Evolutionary conservation across 441 rosid species (phyloP), one percentile per base, ranked within the genome.

Genomic region (Brassica balearica): DNA sequence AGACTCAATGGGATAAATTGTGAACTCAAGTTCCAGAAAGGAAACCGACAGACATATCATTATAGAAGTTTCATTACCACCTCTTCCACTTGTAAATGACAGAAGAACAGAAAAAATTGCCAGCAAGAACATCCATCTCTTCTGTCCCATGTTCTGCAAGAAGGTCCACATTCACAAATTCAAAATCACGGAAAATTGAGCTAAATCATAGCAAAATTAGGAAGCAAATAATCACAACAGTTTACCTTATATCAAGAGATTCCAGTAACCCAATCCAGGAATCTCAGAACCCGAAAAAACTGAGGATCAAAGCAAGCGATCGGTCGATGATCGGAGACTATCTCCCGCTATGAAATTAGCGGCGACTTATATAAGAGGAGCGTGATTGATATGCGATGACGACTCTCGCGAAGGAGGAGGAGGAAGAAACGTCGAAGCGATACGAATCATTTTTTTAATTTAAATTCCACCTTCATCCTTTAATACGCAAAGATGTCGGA

Each of bases 141-240:
- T 86, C 53, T 22, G 80, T 68, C 72, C 83, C 94, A 89, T 91
- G 0, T 19, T 75, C 91, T 88, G 87, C 82, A 56, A 71, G 9
- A 4, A 22, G 2, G 65, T 25, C 36, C 17, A 61, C 38, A 25
- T 63, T 77, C 68, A 65, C 41, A 56, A 73, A 62, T 23, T 36
- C 25, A 51, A 73, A 9, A 53, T 6, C 58, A 46, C 5, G 32
- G 9, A 0, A 73, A 43, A 73, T 23, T 73, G 51, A 79, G 75
- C 75, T 55, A 46, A 69, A 27, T n/a, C 20, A 55, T 0, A 80
- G 55, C 53, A 67, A n/a, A 23, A 62, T 70, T 29, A 2, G 22
- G 51, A 68, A 23, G 2, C 5, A 61, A 15, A 60, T 1, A 11
- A 27, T 51, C 72, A 14, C 8, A 25, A 8, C 55, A 60, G 8